phyloP scores from a whole-genome alignment of 305 asterid species.

The Plantago coronopus region DNA sequence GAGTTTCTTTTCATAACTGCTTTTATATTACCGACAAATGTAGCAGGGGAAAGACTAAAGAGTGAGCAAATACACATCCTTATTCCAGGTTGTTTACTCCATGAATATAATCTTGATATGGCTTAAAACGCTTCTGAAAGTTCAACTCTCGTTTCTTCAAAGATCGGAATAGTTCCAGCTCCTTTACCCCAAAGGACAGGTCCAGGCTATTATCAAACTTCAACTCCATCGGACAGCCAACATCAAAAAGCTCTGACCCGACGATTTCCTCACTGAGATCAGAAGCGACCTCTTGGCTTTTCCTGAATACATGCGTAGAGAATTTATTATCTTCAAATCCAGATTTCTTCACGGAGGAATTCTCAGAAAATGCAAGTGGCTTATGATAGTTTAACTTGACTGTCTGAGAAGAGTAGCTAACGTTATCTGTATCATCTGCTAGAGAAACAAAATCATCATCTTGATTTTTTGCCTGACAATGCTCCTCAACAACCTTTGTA shows the following conservation, averaged over 20 bases:
- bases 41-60: too few relatives aligned
- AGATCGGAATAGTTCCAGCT: slow-evolving; percentile 35
- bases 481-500: slow-evolving; percentile 39
- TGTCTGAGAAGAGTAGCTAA: slow-evolving; percentile 21
- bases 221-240: slow-evolving; percentile 54
- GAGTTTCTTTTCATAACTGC: too few relatives aligned
- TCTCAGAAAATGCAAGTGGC: slow-evolving; percentile 35
- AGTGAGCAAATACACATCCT: too few relatives aligned
- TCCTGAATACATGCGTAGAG: slow-evolving; percentile 40
- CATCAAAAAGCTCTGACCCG: slow-evolving; percentile 46
- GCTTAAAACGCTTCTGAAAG: slow-evolving; percentile 41
- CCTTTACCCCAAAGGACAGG: slow-evolving; percentile 35
- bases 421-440: slow-evolving; percentile 48
- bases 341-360: slow-evolving; percentile 17
- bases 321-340: slow-evolving; percentile 27
- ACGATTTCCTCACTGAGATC: slow-evolving; percentile 32
- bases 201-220: slow-evolving; percentile 29
- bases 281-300: slow-evolving; percentile 26
- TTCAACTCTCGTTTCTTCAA: slow-evolving; percentile 46
- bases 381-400: slow-evolving; percentile 34
- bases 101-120: slow-evolving; percentile 32
- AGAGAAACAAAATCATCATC: slow-evolving; percentile 49
- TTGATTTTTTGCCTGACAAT: slow-evolving; percentile 26
- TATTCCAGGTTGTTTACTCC: background rate
- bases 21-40: too few relatives aligned